phyloP scores from a whole-genome alignment of 345 rosid species.

The Garcia nutans region DNA sequence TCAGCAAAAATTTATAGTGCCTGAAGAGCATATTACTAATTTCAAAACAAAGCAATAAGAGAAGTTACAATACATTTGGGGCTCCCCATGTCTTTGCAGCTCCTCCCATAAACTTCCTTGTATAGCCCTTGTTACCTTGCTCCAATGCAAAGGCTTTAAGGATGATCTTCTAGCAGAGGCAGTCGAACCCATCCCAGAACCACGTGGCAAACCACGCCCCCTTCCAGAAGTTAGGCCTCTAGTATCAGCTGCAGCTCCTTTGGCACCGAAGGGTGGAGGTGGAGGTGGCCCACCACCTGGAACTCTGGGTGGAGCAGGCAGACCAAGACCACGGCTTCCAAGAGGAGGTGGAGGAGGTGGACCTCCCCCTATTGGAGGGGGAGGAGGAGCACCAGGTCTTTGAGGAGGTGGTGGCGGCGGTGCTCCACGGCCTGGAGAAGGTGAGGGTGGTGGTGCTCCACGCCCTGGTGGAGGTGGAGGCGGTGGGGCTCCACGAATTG shows the following conservation, averaged over 20 bases:
- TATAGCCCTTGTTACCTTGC: constrained; percentile 91
- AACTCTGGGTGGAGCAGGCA: constrained; percentile 65
- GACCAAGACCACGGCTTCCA: constrained; percentile 55
- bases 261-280: constrained; percentile 64
- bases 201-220: constrained; percentile 70
- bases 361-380: constrained; percentile 12
- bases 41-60: background rate
- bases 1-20: constrained; percentile 13
- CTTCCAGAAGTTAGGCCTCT: constrained; percentile 49
- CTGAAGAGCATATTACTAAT: constrained; percentile 4
- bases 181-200: constrained; percentile 30
- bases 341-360: constrained; percentile 38
- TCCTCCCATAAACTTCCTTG: constrained; percentile 99
- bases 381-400: constrained; percentile 14
- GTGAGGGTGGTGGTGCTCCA: constrained; percentile 35
- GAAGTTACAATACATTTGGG: constrained; percentile 60
- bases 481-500: constrained; percentile 27
- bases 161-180: constrained; percentile 65
- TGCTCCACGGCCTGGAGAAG: constrained; percentile 14
- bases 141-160: constrained; percentile 96
- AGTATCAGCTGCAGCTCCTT: constrained; percentile 44
- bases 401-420: constrained; percentile 31
- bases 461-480: constrained; percentile 17
- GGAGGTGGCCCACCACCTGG: constrained; percentile 75
- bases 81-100: constrained; percentile 84